These are phyloP conservation scores for Aspergillus steynii DNA, from an alignment of 495 filamentous ascomycete species.

Conservation along the genomic window DNA sequence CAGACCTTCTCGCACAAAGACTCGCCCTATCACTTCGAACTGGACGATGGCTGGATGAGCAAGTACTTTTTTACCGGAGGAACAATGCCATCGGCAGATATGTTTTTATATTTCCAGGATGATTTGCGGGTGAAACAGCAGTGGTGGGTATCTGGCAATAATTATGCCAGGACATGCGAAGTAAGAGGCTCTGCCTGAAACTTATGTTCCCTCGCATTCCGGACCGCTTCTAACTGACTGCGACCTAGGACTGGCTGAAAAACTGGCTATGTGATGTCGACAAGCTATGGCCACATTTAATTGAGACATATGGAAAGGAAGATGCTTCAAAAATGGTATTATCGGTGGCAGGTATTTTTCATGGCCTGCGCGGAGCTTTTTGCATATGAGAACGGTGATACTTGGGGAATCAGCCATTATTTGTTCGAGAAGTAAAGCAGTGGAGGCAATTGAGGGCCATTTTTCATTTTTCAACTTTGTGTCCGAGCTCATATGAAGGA, in stretches of 20 bases:
- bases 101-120: slow-evolving; percentile 7
- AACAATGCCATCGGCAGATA: slow-evolving; percentile 8
- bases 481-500: too few relatives aligned
- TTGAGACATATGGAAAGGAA: slow-evolving; percentile 6
- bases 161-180: slow-evolving; percentile 10
- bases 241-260: neutral
- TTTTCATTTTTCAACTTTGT: too few relatives aligned
- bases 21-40: slow-evolving; percentile 7
- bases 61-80: slow-evolving; percentile 4
- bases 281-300: neutral
- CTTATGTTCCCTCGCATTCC: neutral
- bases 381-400: slow-evolving; percentile 5
- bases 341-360: slow-evolving; percentile 9
- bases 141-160: slow-evolving; percentile 8
- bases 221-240: neutral
- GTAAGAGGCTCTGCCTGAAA: neutral
- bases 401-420: slow-evolving; percentile 9
- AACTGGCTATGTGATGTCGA: neutral
- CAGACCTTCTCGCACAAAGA: slow-evolving; percentile 5
- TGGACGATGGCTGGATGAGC: slow-evolving; percentile 5
- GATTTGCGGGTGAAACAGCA: neutral
- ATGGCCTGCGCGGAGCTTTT: slow-evolving; percentile 8
- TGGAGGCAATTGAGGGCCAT: too few relatives aligned
- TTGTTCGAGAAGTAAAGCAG: slow-evolving; percentile 3
- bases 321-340: slow-evolving; percentile 2